phyloP scores from a whole-genome alignment of 768 basidiomycete species.

The Tylopilus sp. region DNA sequence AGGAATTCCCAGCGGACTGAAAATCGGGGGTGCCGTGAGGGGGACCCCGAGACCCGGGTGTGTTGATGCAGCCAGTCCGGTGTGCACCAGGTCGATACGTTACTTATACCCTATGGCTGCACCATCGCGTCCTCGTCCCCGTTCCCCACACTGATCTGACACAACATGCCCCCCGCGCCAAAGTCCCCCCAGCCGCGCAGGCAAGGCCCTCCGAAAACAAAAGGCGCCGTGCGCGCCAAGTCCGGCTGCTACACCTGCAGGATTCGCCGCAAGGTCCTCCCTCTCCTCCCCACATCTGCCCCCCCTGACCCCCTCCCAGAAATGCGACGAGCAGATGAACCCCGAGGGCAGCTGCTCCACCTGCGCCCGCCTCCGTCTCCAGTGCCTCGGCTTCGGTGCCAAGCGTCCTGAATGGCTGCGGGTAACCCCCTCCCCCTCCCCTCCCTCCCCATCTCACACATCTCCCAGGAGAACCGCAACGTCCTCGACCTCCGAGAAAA shows the following conservation, averaged over 20 bases:
- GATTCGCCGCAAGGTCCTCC: constrained; percentile 74
- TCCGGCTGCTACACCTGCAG: constrained; percentile 88
- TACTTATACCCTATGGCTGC: constrained; percentile 32
- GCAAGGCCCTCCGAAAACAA: constrained; percentile 62
- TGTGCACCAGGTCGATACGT: constrained; percentile 16
- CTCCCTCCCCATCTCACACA: constrained; percentile 4
- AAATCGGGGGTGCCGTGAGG: constrained; percentile 19
- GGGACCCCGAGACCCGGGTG: constrained; percentile 20
- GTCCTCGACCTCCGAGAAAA: constrained; percentile 69
- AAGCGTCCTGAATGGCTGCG: constrained; percentile 85
- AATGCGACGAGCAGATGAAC: constrained; percentile 78
- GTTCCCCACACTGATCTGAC: background rate
- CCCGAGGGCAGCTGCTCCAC: constrained; percentile 65
- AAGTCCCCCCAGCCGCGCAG: constrained; percentile 41
- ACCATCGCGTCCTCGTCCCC: constrained; percentile 17
- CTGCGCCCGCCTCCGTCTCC: constrained; percentile 74
- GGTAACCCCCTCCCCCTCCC: constrained; percentile 36
- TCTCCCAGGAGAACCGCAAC: constrained; percentile 60
- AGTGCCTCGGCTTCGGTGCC: constrained; percentile 82
- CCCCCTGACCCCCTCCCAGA: constrained; percentile 42
- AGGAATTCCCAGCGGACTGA: constrained; percentile 18
- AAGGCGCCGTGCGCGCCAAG: constrained; percentile 82
- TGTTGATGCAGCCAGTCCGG: constrained; percentile 3
- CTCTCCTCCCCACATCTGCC: constrained; percentile 1
- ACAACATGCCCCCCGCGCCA: constrained; percentile 38